Base-by-base conservation (phyloP, 2,329 filamentous ascomycete species). In the Monosporascus sp. region DNA sequence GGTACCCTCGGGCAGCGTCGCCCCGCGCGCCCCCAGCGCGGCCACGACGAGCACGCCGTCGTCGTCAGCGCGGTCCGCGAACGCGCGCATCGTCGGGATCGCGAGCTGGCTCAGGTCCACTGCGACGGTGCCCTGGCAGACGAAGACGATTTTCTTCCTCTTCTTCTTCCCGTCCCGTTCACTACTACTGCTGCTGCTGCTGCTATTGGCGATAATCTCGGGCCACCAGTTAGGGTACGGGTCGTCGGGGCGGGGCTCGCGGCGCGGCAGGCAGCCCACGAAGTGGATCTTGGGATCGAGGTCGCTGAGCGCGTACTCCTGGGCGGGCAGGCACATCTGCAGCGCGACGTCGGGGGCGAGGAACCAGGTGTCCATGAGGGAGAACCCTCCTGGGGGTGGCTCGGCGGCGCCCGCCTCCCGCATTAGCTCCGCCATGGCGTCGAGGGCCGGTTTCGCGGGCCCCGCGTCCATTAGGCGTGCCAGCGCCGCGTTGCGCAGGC, bases 61-160 rank as follows among this genome's bases (percentile, higher is more conserved):
- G 40, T 43, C 40, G 52, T 81, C 76, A 0, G 71, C 63, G 0
- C 73, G 65, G 45, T 66, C 61, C 5, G 69, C 69, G 7, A 82
- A 67, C 0, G 68, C 78, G 7, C 65, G 49, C 22, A 81, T 65
- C 0, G 76, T 71, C 1, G 79, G 78, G 2, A 76, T 56, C 16
- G 80, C 59, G 3, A 82, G 69, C 27, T 78, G 66, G 7, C 59
- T 58, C 52, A 72, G 72, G 20, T 74, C 62, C 20, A 60, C 57
- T 8, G 68, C 70, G 3, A 76, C 58, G 3, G 78, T 81, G 5
- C 78, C 78, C 58, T 80, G 78, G 1, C 72, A 69, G 6, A 80
- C 76, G 20, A 72, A 67, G 5, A 81, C 64, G 24, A 81, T 57
- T 49, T 70, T 72, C 52, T 72, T 74, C 20, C 40, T n/a, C n/a